Evolutionary conservation across 768 basidiomycete species (phyloP), one percentile per base, ranked within the genome.

Genomic region (Pisolithus orientalis): DNA sequence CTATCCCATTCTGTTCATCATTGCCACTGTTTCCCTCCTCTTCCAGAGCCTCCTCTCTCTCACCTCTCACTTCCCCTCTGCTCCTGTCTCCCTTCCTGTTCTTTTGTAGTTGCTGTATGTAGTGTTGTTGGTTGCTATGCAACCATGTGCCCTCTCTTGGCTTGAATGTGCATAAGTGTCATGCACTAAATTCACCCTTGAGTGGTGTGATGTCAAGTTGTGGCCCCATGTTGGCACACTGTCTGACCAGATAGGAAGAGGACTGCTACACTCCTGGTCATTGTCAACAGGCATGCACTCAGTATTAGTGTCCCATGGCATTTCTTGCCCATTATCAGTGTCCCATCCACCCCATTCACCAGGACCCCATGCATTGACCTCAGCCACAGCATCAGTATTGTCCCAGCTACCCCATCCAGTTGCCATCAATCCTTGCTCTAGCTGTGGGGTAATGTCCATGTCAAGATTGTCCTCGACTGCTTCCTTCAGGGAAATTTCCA

Each of bases 401-500:
- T 44, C 63, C 53, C 65, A 64, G 14, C 27, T 39, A 24, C 44
- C 51, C 54, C 54, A 59, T 9, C 37, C 47, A 17, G 32, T 32
- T 27, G 40, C 47, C 50, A n/a, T n/a, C n/a, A 49, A 0, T 10
- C 37, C 45, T 14, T 44, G 40, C 8, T n/a, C 21, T 16, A 39
- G 47, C 21, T 40, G 37, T 6, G 61, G 24, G 50, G 60, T 54
- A 32, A 57, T 50, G 5, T 60, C 50, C 61, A 58, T 53, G n/a
- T 59, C 61, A 39, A 59, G 32, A 34, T 67, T 62, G 32, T 60
- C 63, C 39, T 70, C 65, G 24, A 63, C 57, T 21, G 38, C 57
- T 13, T 67, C 65, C 44, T 67, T 69, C 1, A 66, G 42, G 6
- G 52, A 49, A 1, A 47, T 62, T 49, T 68, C 40, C 25, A 51